A percentile compares a stretch with the other conserved stretches of the same genome.
Conservation (phyloP, 2,329 filamentous ascomycete genomes). For the Nannizzia gypsea region DNA sequence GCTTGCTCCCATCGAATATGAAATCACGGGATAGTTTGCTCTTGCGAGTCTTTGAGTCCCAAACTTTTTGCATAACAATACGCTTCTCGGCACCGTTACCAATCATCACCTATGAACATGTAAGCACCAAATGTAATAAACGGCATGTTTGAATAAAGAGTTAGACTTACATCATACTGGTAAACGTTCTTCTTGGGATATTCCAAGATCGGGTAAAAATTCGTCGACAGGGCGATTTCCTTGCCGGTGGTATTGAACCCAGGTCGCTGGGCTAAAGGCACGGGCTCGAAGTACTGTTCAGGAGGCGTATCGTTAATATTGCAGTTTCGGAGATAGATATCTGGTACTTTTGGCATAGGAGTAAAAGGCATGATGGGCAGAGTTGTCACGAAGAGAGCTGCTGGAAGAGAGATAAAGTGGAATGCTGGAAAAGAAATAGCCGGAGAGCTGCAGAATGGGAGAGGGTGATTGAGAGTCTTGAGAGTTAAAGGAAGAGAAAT, state of each 20-base stretch:
- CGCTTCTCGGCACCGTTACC: slow-evolving; percentile 52
- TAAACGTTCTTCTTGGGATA: slow-evolving; percentile 53
- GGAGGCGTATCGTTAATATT: slow-evolving; percentile 11
- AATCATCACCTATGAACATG: slow-evolving; percentile 47
- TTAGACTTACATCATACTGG: slow-evolving; percentile 68
- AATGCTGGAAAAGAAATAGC: not conserved
- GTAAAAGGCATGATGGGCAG: not conserved
- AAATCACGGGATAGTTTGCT: slow-evolving; percentile 44
- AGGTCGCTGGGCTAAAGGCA: slow-evolving; percentile 35
- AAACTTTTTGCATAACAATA: slow-evolving; percentile 62
- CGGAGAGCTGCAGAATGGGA: not conserved
- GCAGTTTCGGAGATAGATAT: slow-evolving; percentile 7
- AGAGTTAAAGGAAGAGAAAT: not conserved
- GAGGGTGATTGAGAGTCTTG: no score
- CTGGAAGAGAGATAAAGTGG: not conserved
- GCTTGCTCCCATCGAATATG: slow-evolving; percentile 71
- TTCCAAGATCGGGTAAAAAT: slow-evolving; percentile 58
- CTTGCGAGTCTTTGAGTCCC: slow-evolving; percentile 54
- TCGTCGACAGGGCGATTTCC: slow-evolving; percentile 48
- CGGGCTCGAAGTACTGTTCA: slow-evolving; percentile 16
- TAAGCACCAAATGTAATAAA: slow-evolving; percentile 7
- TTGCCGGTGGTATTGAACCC: slow-evolving; percentile 49
- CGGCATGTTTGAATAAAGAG: not conserved
- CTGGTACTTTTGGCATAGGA: not conserved
- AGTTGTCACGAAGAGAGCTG: not conserved